A percentile compares a stretch with the other conserved stretches of the same genome.
Evolutionary conservation across 768 basidiomycete species (phyloP).

Genomic region (Pleurotus ostreatus): DNA sequence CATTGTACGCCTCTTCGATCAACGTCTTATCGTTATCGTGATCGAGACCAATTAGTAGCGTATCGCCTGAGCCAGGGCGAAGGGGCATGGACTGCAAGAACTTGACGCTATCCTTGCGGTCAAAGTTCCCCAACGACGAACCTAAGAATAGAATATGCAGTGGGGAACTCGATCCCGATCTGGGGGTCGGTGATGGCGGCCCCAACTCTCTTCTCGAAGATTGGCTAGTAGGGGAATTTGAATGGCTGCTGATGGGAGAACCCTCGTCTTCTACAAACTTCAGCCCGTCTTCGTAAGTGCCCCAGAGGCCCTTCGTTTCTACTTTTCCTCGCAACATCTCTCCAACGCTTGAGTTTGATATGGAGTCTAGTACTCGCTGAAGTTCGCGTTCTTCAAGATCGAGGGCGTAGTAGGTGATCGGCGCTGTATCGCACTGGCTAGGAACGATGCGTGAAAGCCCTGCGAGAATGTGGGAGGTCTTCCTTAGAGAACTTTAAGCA

Average conservation of each 20-base stretch:
- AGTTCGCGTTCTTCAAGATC: conserved; percentile 90
- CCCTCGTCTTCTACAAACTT: conserved; percentile 57
- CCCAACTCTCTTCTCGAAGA: conserved; percentile 14
- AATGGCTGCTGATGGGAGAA: conserved; percentile 8
- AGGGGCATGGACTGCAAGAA: conserved; percentile 83
- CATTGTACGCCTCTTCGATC: conserved; percentile 87
- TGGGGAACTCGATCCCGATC: conserved; percentile 42
- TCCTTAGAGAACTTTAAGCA: conserved; percentile 68
- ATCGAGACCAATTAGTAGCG: conserved; percentile 87
- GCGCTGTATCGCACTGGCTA: conserved; percentile 28
- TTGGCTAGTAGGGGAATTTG: neutral
- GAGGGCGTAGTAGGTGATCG: conserved; percentile 85
- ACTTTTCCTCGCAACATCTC: conserved; percentile 65
- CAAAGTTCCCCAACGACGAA: conserved; percentile 89
- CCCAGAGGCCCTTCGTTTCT: conserved; percentile 79
- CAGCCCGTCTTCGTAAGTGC: conserved; percentile 88
- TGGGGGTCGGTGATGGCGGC: conserved; percentile 40
- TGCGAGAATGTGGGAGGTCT: conserved; percentile 80
- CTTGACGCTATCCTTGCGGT: conserved; percentile 56
- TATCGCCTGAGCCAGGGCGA: conserved; percentile 71
- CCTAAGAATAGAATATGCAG: conserved; percentile 90
- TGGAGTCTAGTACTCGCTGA: conserved; percentile 67
- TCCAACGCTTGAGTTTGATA: conserved; percentile 63
- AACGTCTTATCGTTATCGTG: conserved; percentile 66
- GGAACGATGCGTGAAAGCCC: conserved; percentile 60